Percentiles rank a stretch among this genome's conserved stretches.
phyloP scores from a whole-genome alignment of 2,329 filamentous ascomycete species.

The Escovopsis sp. region DNA sequence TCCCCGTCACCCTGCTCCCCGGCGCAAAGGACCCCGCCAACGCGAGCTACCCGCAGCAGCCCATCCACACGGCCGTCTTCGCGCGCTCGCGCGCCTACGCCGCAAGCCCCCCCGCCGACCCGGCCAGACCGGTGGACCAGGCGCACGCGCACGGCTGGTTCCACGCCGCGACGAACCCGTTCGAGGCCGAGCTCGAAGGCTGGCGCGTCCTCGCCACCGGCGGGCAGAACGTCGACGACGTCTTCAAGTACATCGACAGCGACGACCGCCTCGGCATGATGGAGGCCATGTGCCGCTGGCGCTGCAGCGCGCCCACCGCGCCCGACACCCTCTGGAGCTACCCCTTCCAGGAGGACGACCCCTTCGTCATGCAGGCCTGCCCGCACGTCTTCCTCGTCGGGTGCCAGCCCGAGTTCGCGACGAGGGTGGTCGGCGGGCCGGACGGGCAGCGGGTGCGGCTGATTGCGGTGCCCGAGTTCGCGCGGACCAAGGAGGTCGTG shows the following conservation, averaged over 20 bases:
- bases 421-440: conserved; percentile 50
- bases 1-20: conserved; percentile 80
- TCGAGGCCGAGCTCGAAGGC: conserved; percentile 80
- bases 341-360: conserved; percentile 87
- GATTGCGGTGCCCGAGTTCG: conserved; percentile 73
- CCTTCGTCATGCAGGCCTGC: conserved; percentile 71
- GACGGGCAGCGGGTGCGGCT: conserved; percentile 60
- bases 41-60: conserved; percentile 78
- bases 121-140: background rate
- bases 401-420: conserved; percentile 67
- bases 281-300: conserved; percentile 88
- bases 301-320: conserved; percentile 80
- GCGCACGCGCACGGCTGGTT: conserved; percentile 53
- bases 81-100: conserved; percentile 58
- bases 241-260: conserved; percentile 77
- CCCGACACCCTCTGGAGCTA: conserved; percentile 96
- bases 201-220: conserved; percentile 77
- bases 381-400: conserved; percentile 88
- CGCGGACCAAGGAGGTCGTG: conserved; percentile 62
- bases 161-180: conserved; percentile 83
- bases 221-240: conserved; percentile 86
- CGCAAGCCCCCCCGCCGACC: conserved; percentile 21
- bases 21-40: conserved; percentile 79
- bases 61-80: conserved; percentile 86
- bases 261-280: conserved; percentile 74